Evolutionary conservation across 1,284 basidiomycete genomes (phyloP).

Genomic region (Apiotrichum laibachii): DNA sequence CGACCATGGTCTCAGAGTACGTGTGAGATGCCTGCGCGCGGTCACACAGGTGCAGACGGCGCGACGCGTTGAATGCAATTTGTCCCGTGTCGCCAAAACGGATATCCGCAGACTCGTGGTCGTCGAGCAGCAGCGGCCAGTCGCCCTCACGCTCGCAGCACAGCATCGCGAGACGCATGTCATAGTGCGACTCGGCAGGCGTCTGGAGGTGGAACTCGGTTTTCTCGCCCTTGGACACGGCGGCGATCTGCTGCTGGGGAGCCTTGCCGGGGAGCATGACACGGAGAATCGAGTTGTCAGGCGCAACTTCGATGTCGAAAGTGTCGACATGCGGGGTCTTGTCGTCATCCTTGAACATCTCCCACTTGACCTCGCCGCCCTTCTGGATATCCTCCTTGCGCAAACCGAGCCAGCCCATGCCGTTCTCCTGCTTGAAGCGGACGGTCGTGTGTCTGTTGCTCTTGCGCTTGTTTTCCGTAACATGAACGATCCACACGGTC

Average conservation of each 20-base stretch:
- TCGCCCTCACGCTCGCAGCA: conserved; percentile 47
- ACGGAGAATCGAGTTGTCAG: conserved; percentile 36
- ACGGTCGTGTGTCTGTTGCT: conserved; percentile 26
- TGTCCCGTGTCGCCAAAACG: conserved; percentile 43
- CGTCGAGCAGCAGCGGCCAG: conserved; percentile 50
- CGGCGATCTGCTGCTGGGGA: conserved; percentile 26
- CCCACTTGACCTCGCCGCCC: conserved; percentile 28
- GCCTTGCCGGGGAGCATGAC: conserved; percentile 32
- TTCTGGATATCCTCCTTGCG: conserved; percentile 8
- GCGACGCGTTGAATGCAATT: conserved; percentile 47
- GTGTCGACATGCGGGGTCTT: conserved; percentile 13
- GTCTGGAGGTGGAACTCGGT: conserved; percentile 19
- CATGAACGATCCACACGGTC: conserved; percentile 33
- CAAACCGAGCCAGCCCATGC: conserved; percentile 40
- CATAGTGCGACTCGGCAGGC: conserved; percentile 22
- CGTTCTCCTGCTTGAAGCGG: conserved; percentile 38
- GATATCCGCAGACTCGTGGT: conserved; percentile 47
- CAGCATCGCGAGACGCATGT: conserved; percentile 46
- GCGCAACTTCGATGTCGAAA: conserved; percentile 43
- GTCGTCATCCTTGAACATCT: conserved; percentile 26
- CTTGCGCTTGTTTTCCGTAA: conserved; percentile 11
- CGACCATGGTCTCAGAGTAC: conserved; percentile 20
- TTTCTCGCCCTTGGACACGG: conserved; percentile 4
- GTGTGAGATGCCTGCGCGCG: conserved; percentile 35
- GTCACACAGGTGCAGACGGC: conserved; percentile 37